A percentile compares a stretch with the other conserved stretches of the same genome.
These are phyloP conservation scores for Chaetomium sp. DNA, from an alignment of 2,329 filamentous ascomycete species.

Conservation along the genomic window DNA sequence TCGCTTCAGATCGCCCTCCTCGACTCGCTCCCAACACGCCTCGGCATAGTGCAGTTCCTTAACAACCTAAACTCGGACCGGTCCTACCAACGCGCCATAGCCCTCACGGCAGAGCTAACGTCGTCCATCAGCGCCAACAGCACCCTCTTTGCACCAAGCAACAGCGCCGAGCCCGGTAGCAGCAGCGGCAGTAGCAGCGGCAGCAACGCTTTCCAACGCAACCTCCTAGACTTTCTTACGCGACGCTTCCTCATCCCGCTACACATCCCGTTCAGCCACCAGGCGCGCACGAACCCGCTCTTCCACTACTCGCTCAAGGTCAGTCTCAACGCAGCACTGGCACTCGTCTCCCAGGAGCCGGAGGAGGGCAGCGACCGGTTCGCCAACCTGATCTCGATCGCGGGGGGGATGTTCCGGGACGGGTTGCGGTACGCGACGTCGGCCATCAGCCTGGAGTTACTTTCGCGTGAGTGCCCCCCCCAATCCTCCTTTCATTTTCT, in stretches of 20 bases:
- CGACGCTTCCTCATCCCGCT: slow-evolving; percentile 59
- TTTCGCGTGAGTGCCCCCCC: slow-evolving; percentile 31
- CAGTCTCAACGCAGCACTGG: slow-evolving; percentile 48
- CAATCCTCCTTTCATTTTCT: too few species aligned
- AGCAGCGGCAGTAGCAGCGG: neutral
- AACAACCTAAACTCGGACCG: slow-evolving; percentile 41
- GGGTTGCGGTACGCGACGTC: slow-evolving; percentile 41
- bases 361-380: slow-evolving; percentile 34
- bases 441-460: slow-evolving; percentile 43
- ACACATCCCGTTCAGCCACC: slow-evolving; percentile 52
- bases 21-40: slow-evolving; percentile 42
- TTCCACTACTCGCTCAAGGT: slow-evolving; percentile 55
- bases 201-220: slow-evolving; percentile 40
- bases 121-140: slow-evolving; percentile 25
- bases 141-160: neutral
- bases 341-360: slow-evolving; percentile 36
- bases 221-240: slow-evolving; percentile 54
- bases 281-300: slow-evolving; percentile 47
- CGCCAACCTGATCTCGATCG: slow-evolving; percentile 41
- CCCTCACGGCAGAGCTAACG: slow-evolving; percentile 41
- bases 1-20: slow-evolving; percentile 44
- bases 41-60: slow-evolving; percentile 41
- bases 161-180: slow-evolving; percentile 36
- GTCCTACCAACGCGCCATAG: slow-evolving; percentile 42
- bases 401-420: slow-evolving; percentile 48